A percentile compares a stretch with the other conserved stretches of the same genome.
Evolutionary conservation across 352 stramenopile species (phyloP).

Genomic region (Phytophthora idaei): DNA sequence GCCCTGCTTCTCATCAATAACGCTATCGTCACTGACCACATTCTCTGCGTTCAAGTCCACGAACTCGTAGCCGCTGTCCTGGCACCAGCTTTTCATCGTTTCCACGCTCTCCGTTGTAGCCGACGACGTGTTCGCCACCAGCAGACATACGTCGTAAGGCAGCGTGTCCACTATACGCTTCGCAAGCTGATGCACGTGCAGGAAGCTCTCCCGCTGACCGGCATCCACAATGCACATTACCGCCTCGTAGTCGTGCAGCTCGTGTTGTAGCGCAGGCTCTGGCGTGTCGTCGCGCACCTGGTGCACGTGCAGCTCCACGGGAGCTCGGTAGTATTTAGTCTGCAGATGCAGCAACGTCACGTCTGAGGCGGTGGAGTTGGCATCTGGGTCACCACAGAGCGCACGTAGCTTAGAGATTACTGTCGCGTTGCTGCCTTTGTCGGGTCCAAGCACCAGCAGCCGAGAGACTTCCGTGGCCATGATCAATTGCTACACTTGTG

Average conservation of each 20-base stretch:
- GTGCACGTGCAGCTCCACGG: constrained; percentile 59
- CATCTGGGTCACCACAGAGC: constrained; percentile 34
- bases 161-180: constrained; percentile 55
- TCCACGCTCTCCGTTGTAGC: constrained; percentile 34
- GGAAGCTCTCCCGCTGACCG: constrained; percentile 42
- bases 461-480: constrained; percentile 34
- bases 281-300: constrained; percentile 49
- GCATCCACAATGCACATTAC: constrained; percentile 65
- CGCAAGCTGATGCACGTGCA: constrained; percentile 46
- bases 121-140: constrained; percentile 40
- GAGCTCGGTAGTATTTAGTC: constrained; percentile 77
- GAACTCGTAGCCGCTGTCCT: constrained; percentile 72
- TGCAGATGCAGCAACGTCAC: constrained; percentile 44
- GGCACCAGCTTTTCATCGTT: constrained; percentile 56
- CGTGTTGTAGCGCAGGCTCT: constrained; percentile 39
- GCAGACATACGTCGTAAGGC: constrained; percentile 63
- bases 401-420: constrained; percentile 39
- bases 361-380: constrained; percentile 2
- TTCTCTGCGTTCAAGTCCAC: constrained; percentile 33
- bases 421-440: constrained; percentile 22
- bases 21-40: not conserved
- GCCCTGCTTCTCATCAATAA: constrained; percentile 49
- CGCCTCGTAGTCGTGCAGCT: constrained; percentile 61
- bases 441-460: constrained; percentile 54
- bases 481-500: too few species aligned